These are phyloP conservation scores for Candida dajiaensis DNA, from an alignment of 805 yeast genomes.

Conservation along the genomic window DNA sequence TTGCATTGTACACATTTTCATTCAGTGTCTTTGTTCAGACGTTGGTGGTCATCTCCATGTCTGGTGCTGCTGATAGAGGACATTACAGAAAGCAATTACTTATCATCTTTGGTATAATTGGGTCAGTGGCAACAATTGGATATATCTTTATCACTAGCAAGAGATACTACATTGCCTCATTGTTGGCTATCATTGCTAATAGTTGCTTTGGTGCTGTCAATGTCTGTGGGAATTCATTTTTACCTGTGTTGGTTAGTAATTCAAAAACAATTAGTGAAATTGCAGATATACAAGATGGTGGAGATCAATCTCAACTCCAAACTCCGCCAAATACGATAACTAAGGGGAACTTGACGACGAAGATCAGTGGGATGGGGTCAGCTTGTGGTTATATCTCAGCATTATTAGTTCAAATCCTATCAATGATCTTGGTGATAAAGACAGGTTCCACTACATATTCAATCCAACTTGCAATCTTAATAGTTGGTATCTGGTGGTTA, in stretches of 20 bases:
- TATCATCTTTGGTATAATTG: slow-evolving; percentile 51
- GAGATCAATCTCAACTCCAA: slow-evolving; percentile 1
- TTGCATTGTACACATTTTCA: slow-evolving; percentile 70
- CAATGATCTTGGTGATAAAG: slow-evolving; percentile 43
- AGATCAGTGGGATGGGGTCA: slow-evolving; percentile 63
- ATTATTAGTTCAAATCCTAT: slow-evolving; percentile 53
- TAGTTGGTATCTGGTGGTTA: slow-evolving; percentile 78
- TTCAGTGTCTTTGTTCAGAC: slow-evolving; percentile 69
- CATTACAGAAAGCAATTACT: slow-evolving; percentile 51
- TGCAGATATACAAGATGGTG: slow-evolving; percentile 11
- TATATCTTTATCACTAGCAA: slow-evolving; percentile 34
- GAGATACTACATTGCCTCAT: slow-evolving; percentile 46
- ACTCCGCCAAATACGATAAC: neutral
- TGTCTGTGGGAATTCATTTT: slow-evolving; percentile 71
- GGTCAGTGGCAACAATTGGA: slow-evolving; percentile 47
- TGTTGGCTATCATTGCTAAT: slow-evolving; percentile 57
- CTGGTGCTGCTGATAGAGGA: slow-evolving; percentile 68
- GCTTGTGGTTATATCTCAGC: slow-evolving; percentile 70
- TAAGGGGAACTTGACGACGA: slow-evolving; percentile 38
- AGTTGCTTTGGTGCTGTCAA: slow-evolving; percentile 72
- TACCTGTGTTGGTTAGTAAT: slow-evolving; percentile 54
- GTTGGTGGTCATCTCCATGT: slow-evolving; percentile 59
- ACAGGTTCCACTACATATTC: slow-evolving; percentile 35
- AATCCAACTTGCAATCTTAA: slow-evolving; percentile 51
- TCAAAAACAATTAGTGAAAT: slow-evolving; percentile 19